Percentiles rank a stretch among this genome's conserved stretches.
Evolutionary conservation across 331 rosid species (phyloP).

Genomic region (Quercus tomentella): DNA sequence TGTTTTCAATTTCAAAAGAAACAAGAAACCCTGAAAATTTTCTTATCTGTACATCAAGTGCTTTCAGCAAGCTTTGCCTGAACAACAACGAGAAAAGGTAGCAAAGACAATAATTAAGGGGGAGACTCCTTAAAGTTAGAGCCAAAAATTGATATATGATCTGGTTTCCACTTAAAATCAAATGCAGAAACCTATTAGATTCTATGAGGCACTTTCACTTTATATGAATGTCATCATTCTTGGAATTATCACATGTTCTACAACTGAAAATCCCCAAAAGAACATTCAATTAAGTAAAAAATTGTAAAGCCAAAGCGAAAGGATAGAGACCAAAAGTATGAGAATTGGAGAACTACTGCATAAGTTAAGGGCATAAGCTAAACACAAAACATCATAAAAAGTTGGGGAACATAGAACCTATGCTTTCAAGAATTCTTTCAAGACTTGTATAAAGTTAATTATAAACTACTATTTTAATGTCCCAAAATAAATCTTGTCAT

Average conservation of each 20-base stretch:
- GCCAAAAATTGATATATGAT: background rate
- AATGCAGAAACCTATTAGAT: background rate
- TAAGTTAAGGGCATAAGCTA: background rate
- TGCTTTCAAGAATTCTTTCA: background rate
- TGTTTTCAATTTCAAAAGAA: background rate
- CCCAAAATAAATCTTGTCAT: too few relatives aligned
- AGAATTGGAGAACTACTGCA: background rate
- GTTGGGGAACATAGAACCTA: background rate
- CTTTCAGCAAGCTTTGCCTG: conserved; percentile 7
- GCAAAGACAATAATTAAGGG: background rate
- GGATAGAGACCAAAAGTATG: background rate
- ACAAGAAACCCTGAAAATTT: background rate
- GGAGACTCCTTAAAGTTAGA: background rate
- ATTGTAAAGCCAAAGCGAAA: background rate
- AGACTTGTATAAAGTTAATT: background rate
- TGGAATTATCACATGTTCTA: background rate
- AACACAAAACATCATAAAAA: background rate
- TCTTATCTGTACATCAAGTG: background rate
- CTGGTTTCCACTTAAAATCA: background rate
- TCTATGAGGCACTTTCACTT: background rate
- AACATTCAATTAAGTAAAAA: background rate
- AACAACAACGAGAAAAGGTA: background rate
- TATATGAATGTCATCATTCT: background rate
- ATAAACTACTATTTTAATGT: background rate
- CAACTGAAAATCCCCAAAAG: background rate